A percentile compares a stretch with the other conserved stretches of the same genome.
These are phyloP conservation scores for Peronospora belbahrii DNA, from an alignment of 352 stramenopile species.

Conservation along the genomic window DNA sequence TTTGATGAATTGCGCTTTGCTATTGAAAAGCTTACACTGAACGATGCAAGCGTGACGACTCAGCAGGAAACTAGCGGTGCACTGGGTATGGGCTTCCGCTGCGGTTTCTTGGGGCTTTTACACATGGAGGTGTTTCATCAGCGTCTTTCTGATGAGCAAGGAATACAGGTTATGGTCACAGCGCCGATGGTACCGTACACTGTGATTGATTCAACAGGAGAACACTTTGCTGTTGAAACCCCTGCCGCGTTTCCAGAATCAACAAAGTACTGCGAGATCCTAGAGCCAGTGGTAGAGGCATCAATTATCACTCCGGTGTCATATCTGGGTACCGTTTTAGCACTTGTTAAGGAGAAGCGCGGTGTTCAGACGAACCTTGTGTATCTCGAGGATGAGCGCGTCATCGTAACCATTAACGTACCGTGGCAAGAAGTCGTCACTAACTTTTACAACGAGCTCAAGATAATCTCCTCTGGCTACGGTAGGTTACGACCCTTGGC, in stretches of 20 bases:
- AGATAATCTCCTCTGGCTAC: constrained; percentile 93
- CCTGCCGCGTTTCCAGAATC: constrained; percentile 65
- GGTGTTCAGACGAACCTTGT: constrained; percentile 89
- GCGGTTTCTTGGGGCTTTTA: constrained; percentile 95
- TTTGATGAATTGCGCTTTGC: constrained; percentile 95
- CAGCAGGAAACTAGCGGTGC: constrained; percentile 92
- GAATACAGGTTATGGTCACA: constrained; percentile 95
- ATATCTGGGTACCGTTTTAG: constrained; percentile 93
- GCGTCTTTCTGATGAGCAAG: constrained; percentile 95
- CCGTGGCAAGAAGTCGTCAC: constrained; percentile 99
- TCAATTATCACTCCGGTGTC: constrained; percentile 94
- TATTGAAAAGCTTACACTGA: constrained; percentile 95
- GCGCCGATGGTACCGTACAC: constrained; percentile 97
- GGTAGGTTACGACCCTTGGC: constrained; percentile 34
- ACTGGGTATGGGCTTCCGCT: constrained; percentile 93
- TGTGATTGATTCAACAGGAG: constrained; percentile 59
- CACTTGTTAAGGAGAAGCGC: constrained; percentile 88
- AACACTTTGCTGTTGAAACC: constrained; percentile 48
- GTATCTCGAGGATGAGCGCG: constrained; percentile 91
- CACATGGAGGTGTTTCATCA: constrained; percentile 99
- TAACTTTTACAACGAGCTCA: constrained; percentile 99
- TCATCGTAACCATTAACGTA: constrained; percentile 92
- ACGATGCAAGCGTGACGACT: constrained; percentile 94
- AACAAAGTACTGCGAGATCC: constrained; percentile 84
- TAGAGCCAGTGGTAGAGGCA: constrained; percentile 95